phyloP scores from a whole-genome alignment of 306 rosid genomes.

The Rosa lucieae region DNA sequence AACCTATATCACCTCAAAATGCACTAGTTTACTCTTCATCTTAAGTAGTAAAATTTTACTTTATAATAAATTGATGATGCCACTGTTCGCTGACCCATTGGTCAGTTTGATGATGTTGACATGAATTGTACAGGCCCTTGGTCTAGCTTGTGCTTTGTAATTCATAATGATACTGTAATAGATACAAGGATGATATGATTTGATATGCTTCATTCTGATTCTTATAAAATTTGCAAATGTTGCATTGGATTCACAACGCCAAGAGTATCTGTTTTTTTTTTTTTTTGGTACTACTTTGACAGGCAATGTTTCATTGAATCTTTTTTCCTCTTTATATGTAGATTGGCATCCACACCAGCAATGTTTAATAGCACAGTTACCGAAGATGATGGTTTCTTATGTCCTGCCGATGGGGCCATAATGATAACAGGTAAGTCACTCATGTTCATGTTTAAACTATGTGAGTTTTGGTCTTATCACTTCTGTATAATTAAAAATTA shows the following conservation, averaged over 20 bases:
- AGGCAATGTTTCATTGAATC: constrained; percentile 16
- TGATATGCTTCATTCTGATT: constrained; percentile 11
- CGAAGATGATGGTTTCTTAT: constrained; percentile 50
- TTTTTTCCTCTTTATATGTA: constrained; percentile 27
- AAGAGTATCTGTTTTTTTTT: neutral
- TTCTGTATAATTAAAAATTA: constrained; percentile 4
- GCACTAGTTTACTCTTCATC: neutral
- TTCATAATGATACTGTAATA: neutral
- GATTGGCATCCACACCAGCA: constrained; percentile 96
- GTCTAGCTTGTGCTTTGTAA: neutral
- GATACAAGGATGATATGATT: neutral
- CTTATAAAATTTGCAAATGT: neutral
- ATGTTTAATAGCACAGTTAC: constrained; percentile 93
- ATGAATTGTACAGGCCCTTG: neutral
- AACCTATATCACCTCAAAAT: neutral
- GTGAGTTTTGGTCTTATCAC: neutral
- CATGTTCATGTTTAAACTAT: constrained; percentile 16
- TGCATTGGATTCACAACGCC: neutral
- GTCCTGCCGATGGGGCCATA: constrained; percentile 90
- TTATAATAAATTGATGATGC: neutral
- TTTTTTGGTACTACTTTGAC: neutral
- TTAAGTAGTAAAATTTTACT: neutral
- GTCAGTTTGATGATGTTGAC: constrained; percentile 1
- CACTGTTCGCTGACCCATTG: neutral
- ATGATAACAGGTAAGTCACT: constrained; percentile 81